Base-by-base conservation (phyloP, 495 filamentous ascomycete species). In the Hypoxylon fragiforme region DNA sequence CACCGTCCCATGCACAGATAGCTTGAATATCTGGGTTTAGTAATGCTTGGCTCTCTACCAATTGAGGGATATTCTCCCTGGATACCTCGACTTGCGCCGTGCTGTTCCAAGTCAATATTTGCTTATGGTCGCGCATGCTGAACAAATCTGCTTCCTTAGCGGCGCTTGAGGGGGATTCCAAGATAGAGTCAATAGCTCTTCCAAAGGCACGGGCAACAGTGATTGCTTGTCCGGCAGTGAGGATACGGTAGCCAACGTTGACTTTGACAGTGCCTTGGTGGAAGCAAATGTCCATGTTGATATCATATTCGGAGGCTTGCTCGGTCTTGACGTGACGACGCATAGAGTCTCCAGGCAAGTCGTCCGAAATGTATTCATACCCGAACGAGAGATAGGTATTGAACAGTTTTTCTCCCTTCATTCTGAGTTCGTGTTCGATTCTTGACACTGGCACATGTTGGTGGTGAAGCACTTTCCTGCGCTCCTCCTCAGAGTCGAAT, bases 321-420 rank as follows among this genome's bases (percentile, higher is more conserved):
- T 73, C 68, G 5, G 68, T 64, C 36, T 69, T 70, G n/a, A 74
- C 46, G 1, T 70, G 64, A 18, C 57, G 66, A 14, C 72, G 67
- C 44, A 64, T 64, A 3, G 39, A 37, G 18, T 40, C 44, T 14
- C 21, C 21, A 16, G 24, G 43, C 7, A 9, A 6, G n/a, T 45
- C 44, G n/a, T 50, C 35, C 3, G 49, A 46, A 30, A 57, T 50
- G 15, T 57, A 61, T 40, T 76, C 71, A 32, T 76, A 74, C 11
- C 70, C 69, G 32, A 77, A 78, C 3, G 72, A 72, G 5, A 78
- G 54, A 30, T 67, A 76, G 0, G 75, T 74, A 50, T 78, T 78
- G 50, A 74, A 78, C 7, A 78, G 65, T 4, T 57, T 68, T 24
- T 55, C 64, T 6, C 72, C 75, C 36, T 67, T 73, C 20, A 69